Base-by-base conservation (phyloP, 192 early-diverging fungal species). In the Coemansia furcata region DNA sequence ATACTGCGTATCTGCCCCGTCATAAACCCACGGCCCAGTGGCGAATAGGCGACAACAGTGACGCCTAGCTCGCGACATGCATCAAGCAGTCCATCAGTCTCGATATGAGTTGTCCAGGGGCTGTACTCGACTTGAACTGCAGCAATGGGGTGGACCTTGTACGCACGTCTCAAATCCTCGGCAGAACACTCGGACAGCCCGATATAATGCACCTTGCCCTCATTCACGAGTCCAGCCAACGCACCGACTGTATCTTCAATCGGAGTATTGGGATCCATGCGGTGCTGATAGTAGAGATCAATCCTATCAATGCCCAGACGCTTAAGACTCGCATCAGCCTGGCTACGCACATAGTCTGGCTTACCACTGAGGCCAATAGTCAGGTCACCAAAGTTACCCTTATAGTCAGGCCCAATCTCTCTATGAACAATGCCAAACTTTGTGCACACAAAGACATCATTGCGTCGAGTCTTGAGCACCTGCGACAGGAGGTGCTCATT, bases 11-110 rank as follows among this genome's bases (percentile, higher is more conserved):
- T 85, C 11, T 80, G 73, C 17, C 90, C 89, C 3, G 87, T 87
- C 55, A 92, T 64, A 43, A 91, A 86, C 6, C 92, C 92, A 55
- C 87, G 82, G 7, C 89, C 91, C 9, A 93, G 67, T 4, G 90
- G 90, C 11, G 89, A 88, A 55, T 91, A 89, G 3, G 94, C 89
- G 19, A 95, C 78, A 11, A 91, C 69, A n/a, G 84, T 88, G 46
- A 94, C 80, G 40, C 90, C 89, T 3, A 92, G 84, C 68, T 91
- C 89, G 58, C 89, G 85, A 68, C 91, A 92, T 19, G 87, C 73
- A 29, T 87, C 82, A 19, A 92, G 83, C 30, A 92, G 65, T 1
- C 88, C 91, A 47, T 89, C 85, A 6, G 72, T 85, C 73, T 91
- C 88, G 14, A 89, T 88, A 40, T 87, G 78, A 8, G 80, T 73